phyloP scores from a whole-genome alignment of 2,329 filamentous ascomycete genomes.

The Aurifilum marmelostoma region DNA sequence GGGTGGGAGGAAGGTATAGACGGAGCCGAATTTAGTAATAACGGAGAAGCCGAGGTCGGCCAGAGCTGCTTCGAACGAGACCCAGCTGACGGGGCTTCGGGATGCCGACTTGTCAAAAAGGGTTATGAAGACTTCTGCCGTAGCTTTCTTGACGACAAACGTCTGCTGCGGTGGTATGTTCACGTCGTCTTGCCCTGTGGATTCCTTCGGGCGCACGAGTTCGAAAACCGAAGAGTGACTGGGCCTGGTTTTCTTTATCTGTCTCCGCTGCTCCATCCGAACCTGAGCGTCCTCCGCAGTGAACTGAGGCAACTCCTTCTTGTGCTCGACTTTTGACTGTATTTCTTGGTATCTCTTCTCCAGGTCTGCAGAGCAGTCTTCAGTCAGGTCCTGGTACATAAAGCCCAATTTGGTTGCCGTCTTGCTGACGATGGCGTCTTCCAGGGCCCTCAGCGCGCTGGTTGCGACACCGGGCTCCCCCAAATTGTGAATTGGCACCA shows the following conservation, averaged over 20 bases:
- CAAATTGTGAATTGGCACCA: conserved; percentile 46
- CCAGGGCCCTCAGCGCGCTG: conserved; percentile 41
- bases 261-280: conserved; percentile 39
- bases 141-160: conserved; percentile 44
- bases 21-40: conserved; percentile 45
- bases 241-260: conserved; percentile 51
- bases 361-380: conserved; percentile 42
- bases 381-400: conserved; percentile 48
- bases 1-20: conserved; percentile 45
- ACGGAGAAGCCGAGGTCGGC: conserved; percentile 42
- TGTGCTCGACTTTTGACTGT: conserved; percentile 33
- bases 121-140: conserved; percentile 43
- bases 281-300: conserved; percentile 32
- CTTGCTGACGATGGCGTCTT: conserved; percentile 43
- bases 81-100: conserved; percentile 37
- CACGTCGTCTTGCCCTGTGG: background rate
- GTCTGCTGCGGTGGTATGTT: conserved; percentile 10
- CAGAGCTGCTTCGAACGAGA: conserved; percentile 44
- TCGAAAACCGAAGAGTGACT: conserved; percentile 41
- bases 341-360: conserved; percentile 35
- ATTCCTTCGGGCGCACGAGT: conserved; percentile 30
- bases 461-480: conserved; percentile 44
- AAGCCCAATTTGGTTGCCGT: conserved; percentile 45
- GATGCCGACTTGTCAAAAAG: conserved; percentile 39
- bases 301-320: conserved; percentile 32